Conservation (phyloP, 257 asterid genomes). For the Penstemon newberryi region DNA sequence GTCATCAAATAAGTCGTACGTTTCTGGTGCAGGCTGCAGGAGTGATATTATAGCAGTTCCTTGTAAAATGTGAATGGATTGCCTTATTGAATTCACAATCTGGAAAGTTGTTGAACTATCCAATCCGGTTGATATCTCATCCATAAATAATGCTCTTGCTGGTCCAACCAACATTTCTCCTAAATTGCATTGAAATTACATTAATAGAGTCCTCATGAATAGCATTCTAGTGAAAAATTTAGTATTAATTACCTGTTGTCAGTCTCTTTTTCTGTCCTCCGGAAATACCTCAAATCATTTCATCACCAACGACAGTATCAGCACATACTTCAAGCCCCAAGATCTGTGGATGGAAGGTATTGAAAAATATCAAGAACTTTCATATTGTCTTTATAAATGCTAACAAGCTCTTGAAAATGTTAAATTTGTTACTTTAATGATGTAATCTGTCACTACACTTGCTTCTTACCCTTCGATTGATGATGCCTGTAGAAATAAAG, state of each 20-base stretch:
- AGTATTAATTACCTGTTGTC: slow-evolving; percentile 61
- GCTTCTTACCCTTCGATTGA: slow-evolving; percentile 82
- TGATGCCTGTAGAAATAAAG: slow-evolving; percentile 53
- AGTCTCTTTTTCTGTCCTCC: slow-evolving; percentile 88
- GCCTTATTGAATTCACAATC: slow-evolving; percentile 74
- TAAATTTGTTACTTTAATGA: slow-evolving; percentile 58
- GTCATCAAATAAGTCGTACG: slow-evolving; percentile 82
- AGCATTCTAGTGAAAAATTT: no score
- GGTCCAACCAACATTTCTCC: slow-evolving; percentile 97
- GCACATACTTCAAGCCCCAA: slow-evolving; percentile 90
- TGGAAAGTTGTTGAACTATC: slow-evolving; percentile 88
- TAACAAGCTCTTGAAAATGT: neutral
- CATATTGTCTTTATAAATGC: neutral
- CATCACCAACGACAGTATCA: slow-evolving; percentile 85
- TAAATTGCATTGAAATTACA: slow-evolving; percentile 21
- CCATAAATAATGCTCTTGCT: slow-evolving; percentile 86
- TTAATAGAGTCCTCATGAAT: no score
- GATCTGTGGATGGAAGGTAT: slow-evolving; percentile 40
- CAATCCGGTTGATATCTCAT: slow-evolving; percentile 92
- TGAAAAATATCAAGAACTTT: slow-evolving; percentile 9
- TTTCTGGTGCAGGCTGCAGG: slow-evolving; percentile 92
- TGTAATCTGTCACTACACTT: slow-evolving; percentile 76
- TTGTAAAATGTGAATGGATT: slow-evolving; percentile 71
- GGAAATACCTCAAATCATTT: slow-evolving; percentile 82
- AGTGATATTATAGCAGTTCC: slow-evolving; percentile 87